These are phyloP conservation scores for Psilocybe cubensis DNA, from an alignment of 768 basidiomycete genomes.

Conservation along the genomic window DNA sequence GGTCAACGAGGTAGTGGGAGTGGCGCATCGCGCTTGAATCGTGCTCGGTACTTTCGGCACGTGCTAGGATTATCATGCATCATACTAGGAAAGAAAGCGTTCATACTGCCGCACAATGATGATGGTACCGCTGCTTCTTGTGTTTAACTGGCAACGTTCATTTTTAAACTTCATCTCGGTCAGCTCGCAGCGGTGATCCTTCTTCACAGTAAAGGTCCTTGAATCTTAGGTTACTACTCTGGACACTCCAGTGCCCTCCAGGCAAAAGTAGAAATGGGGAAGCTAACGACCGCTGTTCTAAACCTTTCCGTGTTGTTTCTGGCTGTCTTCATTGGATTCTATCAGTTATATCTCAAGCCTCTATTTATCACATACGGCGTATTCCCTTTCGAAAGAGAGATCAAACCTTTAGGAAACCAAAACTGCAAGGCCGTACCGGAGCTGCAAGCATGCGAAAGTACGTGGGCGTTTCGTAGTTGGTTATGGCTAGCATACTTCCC, in stretches of 20 bases:
- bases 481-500: neutral
- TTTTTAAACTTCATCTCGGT: neutral
- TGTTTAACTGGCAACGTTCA: neutral
- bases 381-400: conserved; percentile 37
- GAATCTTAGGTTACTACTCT: neutral
- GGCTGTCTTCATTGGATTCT: conserved; percentile 47
- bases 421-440: conserved; percentile 50
- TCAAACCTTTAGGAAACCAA: conserved; percentile 45
- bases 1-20: too few relatives aligned
- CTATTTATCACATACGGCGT: conserved; percentile 44
- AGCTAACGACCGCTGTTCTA: conserved; percentile 14
- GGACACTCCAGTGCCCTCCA: neutral
- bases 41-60: neutral
- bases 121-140: neutral
- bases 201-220: too few relatives aligned
- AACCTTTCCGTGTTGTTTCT: conserved; percentile 35
- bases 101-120: too few relatives aligned
- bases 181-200: neutral
- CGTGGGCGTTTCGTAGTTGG: conserved; percentile 19
- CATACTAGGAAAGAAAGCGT: neutral
- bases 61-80: neutral
- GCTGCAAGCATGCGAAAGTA: conserved; percentile 70
- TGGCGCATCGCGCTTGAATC: neutral
- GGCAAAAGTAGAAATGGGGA: conserved; percentile 14
- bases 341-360: conserved; percentile 51